Percentiles rank a stretch among this genome's conserved stretches.
Conservation (phyloP, 1,284 basidiomycete genomes). For the Ganoderma sinense region DNA sequence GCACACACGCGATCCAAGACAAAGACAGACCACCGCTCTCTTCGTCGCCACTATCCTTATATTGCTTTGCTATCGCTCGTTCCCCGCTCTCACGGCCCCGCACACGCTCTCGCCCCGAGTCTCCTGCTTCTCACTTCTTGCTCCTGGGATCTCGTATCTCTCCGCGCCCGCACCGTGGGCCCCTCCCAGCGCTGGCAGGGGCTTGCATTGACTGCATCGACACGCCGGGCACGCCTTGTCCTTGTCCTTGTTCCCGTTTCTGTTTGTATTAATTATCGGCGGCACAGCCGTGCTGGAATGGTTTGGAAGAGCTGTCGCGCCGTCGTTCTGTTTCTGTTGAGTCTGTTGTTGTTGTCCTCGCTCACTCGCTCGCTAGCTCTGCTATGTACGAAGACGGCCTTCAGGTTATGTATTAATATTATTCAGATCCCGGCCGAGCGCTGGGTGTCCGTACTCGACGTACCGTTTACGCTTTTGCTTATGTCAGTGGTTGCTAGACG, state of each 20-base stretch:
- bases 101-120: background rate
- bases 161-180: background rate
- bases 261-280: background rate
- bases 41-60: background rate
- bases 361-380: background rate
- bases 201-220: slow-evolving; percentile 4
- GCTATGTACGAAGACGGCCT: background rate
- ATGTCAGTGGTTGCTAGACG: background rate
- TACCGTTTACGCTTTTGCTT: background rate
- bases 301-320: background rate
- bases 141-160: background rate
- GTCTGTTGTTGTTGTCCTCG: no score
- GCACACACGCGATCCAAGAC: background rate
- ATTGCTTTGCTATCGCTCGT: background rate
- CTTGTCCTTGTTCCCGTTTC: background rate
- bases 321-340: background rate
- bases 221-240: background rate
- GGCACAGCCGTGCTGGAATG: background rate
- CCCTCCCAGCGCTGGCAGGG: background rate
- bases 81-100: background rate
- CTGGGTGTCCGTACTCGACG: slow-evolving; percentile 1
- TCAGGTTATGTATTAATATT: background rate
- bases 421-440: background rate
- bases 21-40: background rate
- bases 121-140: background rate